Conservation (phyloP, 805 yeast genomes). For the Saccharomycopsis sp. region DNA sequence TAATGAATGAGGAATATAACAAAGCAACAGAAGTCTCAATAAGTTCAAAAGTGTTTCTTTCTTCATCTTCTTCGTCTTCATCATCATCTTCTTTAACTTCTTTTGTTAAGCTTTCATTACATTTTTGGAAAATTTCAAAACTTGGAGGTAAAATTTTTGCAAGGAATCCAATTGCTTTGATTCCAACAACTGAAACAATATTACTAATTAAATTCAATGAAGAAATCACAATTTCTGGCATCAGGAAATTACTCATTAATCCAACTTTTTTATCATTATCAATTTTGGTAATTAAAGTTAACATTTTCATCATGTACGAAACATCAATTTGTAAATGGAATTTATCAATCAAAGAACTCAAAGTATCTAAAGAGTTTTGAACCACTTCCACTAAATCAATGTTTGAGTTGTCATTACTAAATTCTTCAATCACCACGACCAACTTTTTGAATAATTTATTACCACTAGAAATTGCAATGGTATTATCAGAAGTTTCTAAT, state of each 20-base stretch:
- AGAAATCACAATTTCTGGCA: conserved; percentile 59
- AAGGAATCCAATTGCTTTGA: conserved; percentile 74
- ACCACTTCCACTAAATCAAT: conserved; percentile 32
- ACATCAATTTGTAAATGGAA: conserved; percentile 45
- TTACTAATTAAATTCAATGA: conserved; percentile 64
- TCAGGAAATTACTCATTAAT: conserved; percentile 32
- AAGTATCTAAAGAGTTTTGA: conserved; percentile 61
- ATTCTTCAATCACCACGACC: conserved; percentile 29
- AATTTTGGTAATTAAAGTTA: conserved; percentile 34
- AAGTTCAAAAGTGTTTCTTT: conserved; percentile 26
- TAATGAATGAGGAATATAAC: conserved; percentile 62
- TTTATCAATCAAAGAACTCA: conserved; percentile 51
- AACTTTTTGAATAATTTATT: conserved; percentile 41
- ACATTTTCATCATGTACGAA: conserved; percentile 35
- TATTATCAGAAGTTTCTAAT: conserved; percentile 46
- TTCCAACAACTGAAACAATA: conserved; percentile 67
- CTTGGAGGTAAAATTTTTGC: conserved; percentile 77
- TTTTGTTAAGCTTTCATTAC: conserved; percentile 19
- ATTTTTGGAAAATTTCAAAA: conserved; percentile 44
- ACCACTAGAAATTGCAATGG: conserved; percentile 27
- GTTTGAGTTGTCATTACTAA: conserved; percentile 21
- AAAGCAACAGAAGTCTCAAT: conserved; percentile 65
- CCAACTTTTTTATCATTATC: conserved; percentile 27
- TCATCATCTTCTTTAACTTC: conserved; percentile 14
- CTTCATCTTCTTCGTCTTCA: conserved; percentile 23